A percentile compares a stretch with the other conserved stretches of the same genome.
These are phyloP conservation scores for Gynostemma pentaphyllum DNA, from an alignment of 306 rosid genomes.

Conservation along the genomic window DNA sequence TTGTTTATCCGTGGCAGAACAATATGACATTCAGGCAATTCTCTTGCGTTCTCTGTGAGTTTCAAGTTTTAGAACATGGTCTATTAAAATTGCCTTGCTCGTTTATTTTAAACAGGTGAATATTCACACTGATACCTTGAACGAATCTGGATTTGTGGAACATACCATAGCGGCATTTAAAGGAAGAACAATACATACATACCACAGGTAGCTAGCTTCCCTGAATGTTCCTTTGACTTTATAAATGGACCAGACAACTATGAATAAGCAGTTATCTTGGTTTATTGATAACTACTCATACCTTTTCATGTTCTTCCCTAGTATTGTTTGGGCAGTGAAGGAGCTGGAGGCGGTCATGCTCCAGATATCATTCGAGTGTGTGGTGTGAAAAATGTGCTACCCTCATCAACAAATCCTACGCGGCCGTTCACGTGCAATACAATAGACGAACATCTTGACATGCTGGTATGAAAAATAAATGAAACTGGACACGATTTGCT, in stretches of 20 bases:
- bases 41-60: neutral
- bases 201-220: constrained; percentile 56
- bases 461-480: constrained; percentile 54
- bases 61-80: neutral
- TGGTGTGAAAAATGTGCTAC: constrained; percentile 67
- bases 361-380: constrained; percentile 92
- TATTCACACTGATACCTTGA: constrained; percentile 91
- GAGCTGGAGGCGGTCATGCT: constrained; percentile 99
- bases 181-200: constrained; percentile 85
- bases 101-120: constrained; percentile 50
- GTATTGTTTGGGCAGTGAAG: constrained; percentile 55
- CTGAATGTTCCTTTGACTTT: neutral
- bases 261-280: neutral
- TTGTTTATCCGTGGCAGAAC: constrained; percentile 65
- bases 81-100: neutral
- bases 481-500: too few species aligned
- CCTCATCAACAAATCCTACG: constrained; percentile 87
- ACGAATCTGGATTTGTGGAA: constrained; percentile 92
- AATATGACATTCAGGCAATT: constrained; percentile 66
- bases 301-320: constrained; percentile 6
- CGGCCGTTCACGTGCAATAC: constrained; percentile 78
- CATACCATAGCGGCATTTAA: constrained; percentile 75
- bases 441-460: constrained; percentile 83
- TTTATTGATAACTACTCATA: neutral
- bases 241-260: neutral